Conservation (phyloP, 2,329 filamentous ascomycete species). For the Didymella pinodella region DNA sequence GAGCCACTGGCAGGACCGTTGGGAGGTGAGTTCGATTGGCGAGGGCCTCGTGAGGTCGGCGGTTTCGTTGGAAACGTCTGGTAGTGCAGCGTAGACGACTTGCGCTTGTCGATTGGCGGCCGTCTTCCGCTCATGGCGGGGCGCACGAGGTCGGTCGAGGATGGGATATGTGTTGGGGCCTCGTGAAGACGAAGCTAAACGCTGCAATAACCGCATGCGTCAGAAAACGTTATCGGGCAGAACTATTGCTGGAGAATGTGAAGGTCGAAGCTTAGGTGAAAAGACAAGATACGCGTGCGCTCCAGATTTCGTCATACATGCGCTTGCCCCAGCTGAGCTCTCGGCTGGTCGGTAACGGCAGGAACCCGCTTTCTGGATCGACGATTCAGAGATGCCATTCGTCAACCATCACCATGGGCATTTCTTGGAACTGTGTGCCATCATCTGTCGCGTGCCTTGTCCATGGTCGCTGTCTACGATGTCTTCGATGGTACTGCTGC, state of each 20-base stretch:
- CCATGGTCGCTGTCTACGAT: neutral
- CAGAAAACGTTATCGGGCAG: neutral
- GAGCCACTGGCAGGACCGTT: slow-evolving; percentile 43
- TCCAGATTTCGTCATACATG: slow-evolving; percentile 20
- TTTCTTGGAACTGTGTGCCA: slow-evolving; percentile 5
- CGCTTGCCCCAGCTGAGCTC: slow-evolving; percentile 19
- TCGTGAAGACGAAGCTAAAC: slow-evolving; percentile 27
- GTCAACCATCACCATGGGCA: neutral
- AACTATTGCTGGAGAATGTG: slow-evolving; percentile 4
- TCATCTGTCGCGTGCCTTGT: neutral
- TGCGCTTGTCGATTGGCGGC: slow-evolving; percentile 53
- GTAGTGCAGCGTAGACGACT: slow-evolving; percentile 71
- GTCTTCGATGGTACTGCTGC: neutral
- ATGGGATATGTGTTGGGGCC: slow-evolving; percentile 27
- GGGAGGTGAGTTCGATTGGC: slow-evolving; percentile 48
- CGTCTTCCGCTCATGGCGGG: slow-evolving; percentile 40
- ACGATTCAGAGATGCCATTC: slow-evolving; percentile 10
- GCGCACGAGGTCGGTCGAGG: slow-evolving; percentile 9
- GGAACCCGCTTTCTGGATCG: slow-evolving; percentile 16
- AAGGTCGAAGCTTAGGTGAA: slow-evolving; percentile 7
- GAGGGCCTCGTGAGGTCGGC: slow-evolving; percentile 69
- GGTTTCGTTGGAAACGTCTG: slow-evolving; percentile 82
- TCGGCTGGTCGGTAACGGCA: slow-evolving; percentile 18
- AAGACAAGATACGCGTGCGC: slow-evolving; percentile 20
- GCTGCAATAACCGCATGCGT: slow-evolving; percentile 11